These are phyloP conservation scores for Dichomitus squalens DNA, from an alignment of 1,284 basidiomycete species.

Conservation along the genomic window DNA sequence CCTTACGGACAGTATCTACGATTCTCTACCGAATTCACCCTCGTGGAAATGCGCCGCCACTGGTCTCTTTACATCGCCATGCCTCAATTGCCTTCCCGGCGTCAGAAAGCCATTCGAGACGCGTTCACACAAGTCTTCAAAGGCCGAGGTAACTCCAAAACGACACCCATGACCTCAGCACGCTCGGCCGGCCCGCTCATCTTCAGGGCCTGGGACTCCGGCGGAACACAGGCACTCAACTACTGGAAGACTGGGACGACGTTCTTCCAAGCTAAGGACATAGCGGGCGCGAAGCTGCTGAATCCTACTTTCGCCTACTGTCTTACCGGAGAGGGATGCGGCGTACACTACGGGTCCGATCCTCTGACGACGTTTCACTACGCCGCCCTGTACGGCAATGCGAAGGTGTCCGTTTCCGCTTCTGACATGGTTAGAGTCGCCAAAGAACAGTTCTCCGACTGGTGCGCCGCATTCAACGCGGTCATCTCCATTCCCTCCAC, in stretches of 20 bases:
- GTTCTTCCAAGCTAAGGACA: conserved; percentile 30
- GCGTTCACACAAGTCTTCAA: conserved; percentile 11
- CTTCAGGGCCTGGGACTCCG: not conserved
- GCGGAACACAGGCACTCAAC: conserved; percentile 25
- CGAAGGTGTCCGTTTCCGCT: conserved; percentile 13
- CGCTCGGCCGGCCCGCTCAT: not conserved
- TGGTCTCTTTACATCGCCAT: conserved; percentile 37
- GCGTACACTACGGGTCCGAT: conserved; percentile 49
- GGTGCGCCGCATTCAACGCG: conserved; percentile 38
- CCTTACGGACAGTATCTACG: conserved; percentile 42
- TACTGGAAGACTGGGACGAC: conserved; percentile 50
- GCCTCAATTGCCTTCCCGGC: conserved; percentile 12
- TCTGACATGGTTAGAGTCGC: conserved; percentile 33
- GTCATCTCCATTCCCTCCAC: not conserved
- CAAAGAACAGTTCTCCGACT: conserved; percentile 37
- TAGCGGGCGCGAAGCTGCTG: conserved; percentile 33
- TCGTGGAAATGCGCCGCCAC: conserved; percentile 43
- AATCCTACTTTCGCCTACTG: conserved; percentile 56
- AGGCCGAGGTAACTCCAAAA: not conserved
- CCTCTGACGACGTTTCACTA: conserved; percentile 52
- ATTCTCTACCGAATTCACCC: conserved; percentile 41
- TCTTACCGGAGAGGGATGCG: conserved; percentile 41
- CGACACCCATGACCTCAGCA: not conserved
- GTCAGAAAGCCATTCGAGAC: conserved; percentile 19
- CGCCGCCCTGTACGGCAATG: conserved; percentile 37